A percentile compares a stretch with the other conserved stretches of the same genome.
phyloP scores from a whole-genome alignment of 2,329 filamentous ascomycete species.

The Botryotinia convoluta region DNA sequence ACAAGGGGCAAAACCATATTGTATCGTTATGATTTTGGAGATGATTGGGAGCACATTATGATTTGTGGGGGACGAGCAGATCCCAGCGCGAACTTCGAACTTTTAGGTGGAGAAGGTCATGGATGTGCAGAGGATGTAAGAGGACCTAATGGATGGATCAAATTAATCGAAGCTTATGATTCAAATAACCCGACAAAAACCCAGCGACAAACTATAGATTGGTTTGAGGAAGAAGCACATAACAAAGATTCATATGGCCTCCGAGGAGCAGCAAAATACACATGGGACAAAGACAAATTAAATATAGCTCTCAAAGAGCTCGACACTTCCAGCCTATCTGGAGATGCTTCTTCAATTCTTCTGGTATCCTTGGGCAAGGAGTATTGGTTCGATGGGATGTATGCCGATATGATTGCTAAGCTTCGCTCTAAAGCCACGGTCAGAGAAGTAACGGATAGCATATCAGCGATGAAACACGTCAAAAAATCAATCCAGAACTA shows the following conservation, averaged over 20 bases:
- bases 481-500: background rate
- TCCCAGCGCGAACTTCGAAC: background rate
- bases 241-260: background rate
- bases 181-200: background rate
- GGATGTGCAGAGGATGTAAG: background rate
- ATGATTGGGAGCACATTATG: background rate
- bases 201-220: background rate
- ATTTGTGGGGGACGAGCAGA: background rate
- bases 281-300: conserved; percentile 6
- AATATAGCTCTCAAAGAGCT: background rate
- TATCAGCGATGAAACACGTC: background rate
- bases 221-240: background rate
- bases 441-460: background rate
- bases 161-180: background rate
- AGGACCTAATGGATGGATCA: background rate
- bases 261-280: background rate
- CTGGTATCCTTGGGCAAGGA: background rate
- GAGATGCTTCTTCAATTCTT: background rate
- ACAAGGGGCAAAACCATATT: background rate
- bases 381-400: background rate
- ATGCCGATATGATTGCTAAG: background rate
- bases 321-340: background rate
- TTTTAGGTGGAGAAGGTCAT: background rate
- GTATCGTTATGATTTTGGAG: background rate
- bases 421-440: background rate